Conservation (phyloP, 108 stramenopile species). For the Skeletonema costatum region DNA sequence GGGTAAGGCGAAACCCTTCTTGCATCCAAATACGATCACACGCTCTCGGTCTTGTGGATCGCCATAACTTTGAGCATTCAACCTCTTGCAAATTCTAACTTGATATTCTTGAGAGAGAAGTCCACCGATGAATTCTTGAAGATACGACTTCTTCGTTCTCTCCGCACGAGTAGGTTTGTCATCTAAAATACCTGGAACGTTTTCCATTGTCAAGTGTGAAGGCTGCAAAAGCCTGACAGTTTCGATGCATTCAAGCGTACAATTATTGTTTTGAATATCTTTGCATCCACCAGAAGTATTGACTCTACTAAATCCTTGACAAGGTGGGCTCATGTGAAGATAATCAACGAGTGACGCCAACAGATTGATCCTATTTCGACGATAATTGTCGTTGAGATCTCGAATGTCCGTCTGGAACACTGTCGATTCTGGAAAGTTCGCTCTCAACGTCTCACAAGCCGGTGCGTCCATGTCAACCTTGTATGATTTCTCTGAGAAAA, state of each 20-base stretch:
- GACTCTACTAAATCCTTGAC: slow-evolving; percentile 22
- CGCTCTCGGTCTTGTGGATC: slow-evolving; percentile 56
- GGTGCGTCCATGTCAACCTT: slow-evolving; percentile 17
- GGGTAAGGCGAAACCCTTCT: slow-evolving; percentile 26
- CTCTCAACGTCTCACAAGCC: slow-evolving; percentile 16
- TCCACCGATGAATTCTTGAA: slow-evolving; percentile 17
- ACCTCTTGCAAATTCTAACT: slow-evolving; percentile 12
- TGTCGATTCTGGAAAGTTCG: slow-evolving; percentile 15
- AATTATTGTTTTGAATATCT: slow-evolving; percentile 46
- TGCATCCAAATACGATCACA: slow-evolving; percentile 42
- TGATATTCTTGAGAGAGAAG: slow-evolving; percentile 43
- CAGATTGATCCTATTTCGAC: not conserved
- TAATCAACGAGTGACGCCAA: not conserved
- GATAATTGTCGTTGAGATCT: slow-evolving; percentile 2
- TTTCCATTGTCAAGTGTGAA: slow-evolving; percentile 50
- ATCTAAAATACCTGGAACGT: slow-evolving; percentile 30
- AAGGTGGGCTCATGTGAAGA: slow-evolving; percentile 49
- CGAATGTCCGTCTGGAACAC: slow-evolving; percentile 18
- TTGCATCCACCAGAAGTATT: slow-evolving; percentile 44
- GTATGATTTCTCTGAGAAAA: slow-evolving; percentile 2
- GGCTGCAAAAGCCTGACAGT: slow-evolving; percentile 30
- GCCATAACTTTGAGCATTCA: slow-evolving; percentile 38
- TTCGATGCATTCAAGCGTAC: slow-evolving; percentile 35
- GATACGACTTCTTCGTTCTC: slow-evolving; percentile 13
- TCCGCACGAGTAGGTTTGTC: not conserved